Evolutionary conservation across 495 filamentous ascomycete genomes (phyloP), one percentile per base, ranked within the genome.

Genomic region (Penicillium parvum): DNA sequence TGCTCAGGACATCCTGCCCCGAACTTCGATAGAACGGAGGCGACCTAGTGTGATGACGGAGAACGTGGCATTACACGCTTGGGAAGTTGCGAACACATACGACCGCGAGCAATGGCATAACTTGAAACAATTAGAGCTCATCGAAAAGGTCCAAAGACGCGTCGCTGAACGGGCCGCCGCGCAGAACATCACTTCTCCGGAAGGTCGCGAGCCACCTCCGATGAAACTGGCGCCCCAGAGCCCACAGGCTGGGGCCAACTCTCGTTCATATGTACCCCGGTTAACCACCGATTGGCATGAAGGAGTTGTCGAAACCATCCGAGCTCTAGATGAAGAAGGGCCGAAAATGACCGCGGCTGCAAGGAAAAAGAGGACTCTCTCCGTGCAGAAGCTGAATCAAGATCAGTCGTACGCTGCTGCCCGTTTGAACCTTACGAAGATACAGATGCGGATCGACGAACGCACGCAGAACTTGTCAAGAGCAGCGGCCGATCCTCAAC

Each of bases 31-130:
- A 12, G 57, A 66, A 3, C 76, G 84, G 32, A 68, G 52, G 28
- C 81, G 81, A 32, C 34, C 68, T 5, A 58, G 79, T 1, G 40
- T 87, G 2, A 55, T 78, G 11, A 67, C 74, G 6, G 84, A 90
- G 50, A 58, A 50, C 29, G 50, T 84, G 1, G 58, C 68, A 5
- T 73, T 72, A 33, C 65, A 73, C 21, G 52, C 74, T 3, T 61
- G 73, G 9, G 67, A 77, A 41, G 54, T 83, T 29, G 77, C 71
- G 1, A 58, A 57, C 12, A 37, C 45, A 3, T 47, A 52, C 3
- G 46, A 55, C 9, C 28, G 32, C 10, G 33, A 49, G 8, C 5
- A 38, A 0, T 57, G 52, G 40, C 23, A 46, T 21, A 42, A 28
- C n/a, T 38, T 43, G 15, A 72, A 66, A 17, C 53, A 60, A 12